phyloP scores from a whole-genome alignment of 2,329 filamentous ascomycete species.

The Penicillium sp. region DNA sequence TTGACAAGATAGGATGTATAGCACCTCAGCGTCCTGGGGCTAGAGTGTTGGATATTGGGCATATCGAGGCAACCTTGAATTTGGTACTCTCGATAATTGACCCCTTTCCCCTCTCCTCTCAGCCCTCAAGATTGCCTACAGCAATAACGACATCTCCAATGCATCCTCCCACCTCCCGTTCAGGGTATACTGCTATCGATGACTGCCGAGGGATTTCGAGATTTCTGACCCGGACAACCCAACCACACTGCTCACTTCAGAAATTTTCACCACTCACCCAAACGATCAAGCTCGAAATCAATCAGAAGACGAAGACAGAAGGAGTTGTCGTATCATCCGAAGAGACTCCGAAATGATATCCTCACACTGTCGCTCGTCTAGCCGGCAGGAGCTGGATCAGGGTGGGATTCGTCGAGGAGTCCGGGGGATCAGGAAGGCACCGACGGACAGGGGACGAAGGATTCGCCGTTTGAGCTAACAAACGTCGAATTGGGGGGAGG shows the following conservation, averaged over 20 bases:
- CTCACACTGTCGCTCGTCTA: slow-evolving; percentile 36
- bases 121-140: neutral
- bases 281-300: slow-evolving; percentile 14
- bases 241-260: neutral
- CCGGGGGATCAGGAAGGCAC: slow-evolving; percentile 29
- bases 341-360: slow-evolving; percentile 18
- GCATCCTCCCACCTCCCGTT: neutral
- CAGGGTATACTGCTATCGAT: neutral
- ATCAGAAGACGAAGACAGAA: slow-evolving; percentile 13
- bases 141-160: neutral
- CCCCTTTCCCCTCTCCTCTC: neutral
- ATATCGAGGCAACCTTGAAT: neutral
- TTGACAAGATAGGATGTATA: neutral
- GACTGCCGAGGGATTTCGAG: slow-evolving; percentile 4
- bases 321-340: slow-evolving; percentile 18
- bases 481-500: slow-evolving; percentile 32
- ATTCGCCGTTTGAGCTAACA: slow-evolving; percentile 39
- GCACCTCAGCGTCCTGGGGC: neutral
- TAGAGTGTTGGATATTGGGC: neutral
- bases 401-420: slow-evolving; percentile 29
- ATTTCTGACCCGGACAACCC: slow-evolving; percentile 9
- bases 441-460: slow-evolving; percentile 25
- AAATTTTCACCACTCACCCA: slow-evolving; percentile 17
- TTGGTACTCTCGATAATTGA: neutral
- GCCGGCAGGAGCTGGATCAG: slow-evolving; percentile 38